phyloP scores from a whole-genome alignment of 108 stramenopile genomes.

The Stephanodiscus minutulus region DNA sequence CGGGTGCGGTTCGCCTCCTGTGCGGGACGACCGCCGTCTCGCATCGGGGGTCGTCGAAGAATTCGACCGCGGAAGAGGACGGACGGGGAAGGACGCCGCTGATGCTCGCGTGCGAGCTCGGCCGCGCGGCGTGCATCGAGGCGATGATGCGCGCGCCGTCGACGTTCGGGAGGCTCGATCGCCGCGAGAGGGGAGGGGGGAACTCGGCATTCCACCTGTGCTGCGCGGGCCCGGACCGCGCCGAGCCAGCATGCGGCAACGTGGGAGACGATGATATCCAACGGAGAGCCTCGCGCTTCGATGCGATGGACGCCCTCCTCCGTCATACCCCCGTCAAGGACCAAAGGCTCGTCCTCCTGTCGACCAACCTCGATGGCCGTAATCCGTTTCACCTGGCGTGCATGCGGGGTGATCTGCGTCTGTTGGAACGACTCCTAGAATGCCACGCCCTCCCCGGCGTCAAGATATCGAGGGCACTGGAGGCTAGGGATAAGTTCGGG shows the following conservation, averaged over 20 bases:
- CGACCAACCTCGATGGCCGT: constrained; percentile 49
- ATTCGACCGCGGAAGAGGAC: constrained; percentile 29
- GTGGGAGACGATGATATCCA: background rate
- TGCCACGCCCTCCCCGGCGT: constrained; percentile 27
- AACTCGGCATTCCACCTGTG: constrained; percentile 47
- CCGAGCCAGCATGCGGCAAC: background rate
- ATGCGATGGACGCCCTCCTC: constrained; percentile 26
- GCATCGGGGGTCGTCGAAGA: background rate
- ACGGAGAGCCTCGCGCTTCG: background rate
- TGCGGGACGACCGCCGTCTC: background rate
- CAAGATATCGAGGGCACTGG: constrained; percentile 54
- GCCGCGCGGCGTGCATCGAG: constrained; percentile 54
- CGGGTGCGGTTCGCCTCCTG: constrained; percentile 20
- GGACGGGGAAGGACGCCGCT: constrained; percentile 41
- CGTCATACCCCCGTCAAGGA: constrained; percentile 26
- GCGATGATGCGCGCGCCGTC: constrained; percentile 40
- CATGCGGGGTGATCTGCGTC: constrained; percentile 40
- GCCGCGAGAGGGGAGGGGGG: constrained; percentile 30
- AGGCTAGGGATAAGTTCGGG: constrained; percentile 42
- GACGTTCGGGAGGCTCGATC: constrained; percentile 23
- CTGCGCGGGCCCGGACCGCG: constrained; percentile 15
- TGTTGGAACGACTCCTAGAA: constrained; percentile 57
- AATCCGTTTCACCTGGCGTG: constrained; percentile 73
- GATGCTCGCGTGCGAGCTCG: constrained; percentile 60
- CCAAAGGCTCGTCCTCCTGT: constrained; percentile 45